Evolutionary conservation across 768 basidiomycete species (phyloP), one percentile per base, ranked within the genome.

Genomic region (Lentinula edodes): DNA sequence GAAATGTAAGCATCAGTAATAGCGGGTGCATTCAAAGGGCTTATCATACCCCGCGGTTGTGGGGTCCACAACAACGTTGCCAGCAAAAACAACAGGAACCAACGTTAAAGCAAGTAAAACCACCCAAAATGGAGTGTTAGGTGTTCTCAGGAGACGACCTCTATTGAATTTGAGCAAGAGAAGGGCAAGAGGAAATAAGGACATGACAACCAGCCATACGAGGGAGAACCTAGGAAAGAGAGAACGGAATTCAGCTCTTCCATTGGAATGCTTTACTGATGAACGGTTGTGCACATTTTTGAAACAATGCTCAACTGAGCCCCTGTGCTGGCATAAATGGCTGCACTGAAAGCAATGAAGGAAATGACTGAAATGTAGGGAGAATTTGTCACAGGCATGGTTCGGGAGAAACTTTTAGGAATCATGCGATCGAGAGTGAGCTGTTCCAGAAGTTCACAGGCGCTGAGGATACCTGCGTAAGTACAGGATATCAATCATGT

Each of bases 141-240:
- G 69, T 9, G 66, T 62, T 34, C 88, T 75, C 5, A 75, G 78
- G 3, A 90, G 70, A 36, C 85, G 80, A 16, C 83, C 83, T 16
- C 88, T 81, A 62, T 87, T 87, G 72, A 87, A 88, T 62, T 83
- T 84, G 32, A 90, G 73, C 5, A 89, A 63, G 5, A 89, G 67
- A 3, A 85, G 73, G 2, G 86, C 82, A 15, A 86, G 45, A 0
- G 88, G 86, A 66, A 88, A 90, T 20, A 89, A 69, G 0, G 76
- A 68, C 85, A 89, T 88, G 36, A 87, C 81, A 2, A 80, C 74
- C 20, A 89, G 75, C 86, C 87, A 90, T 13, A 81, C 82, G 5
- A 89, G 76, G 4, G 86, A 83, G 74, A 89, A 89, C 80, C 83
- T 85, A 48, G 45, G 34, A 15, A 60, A 16, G 38, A 43, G 39